Conservation (phyloP, 768 basidiomycete species). For the Mycena rebaudengoi region DNA sequence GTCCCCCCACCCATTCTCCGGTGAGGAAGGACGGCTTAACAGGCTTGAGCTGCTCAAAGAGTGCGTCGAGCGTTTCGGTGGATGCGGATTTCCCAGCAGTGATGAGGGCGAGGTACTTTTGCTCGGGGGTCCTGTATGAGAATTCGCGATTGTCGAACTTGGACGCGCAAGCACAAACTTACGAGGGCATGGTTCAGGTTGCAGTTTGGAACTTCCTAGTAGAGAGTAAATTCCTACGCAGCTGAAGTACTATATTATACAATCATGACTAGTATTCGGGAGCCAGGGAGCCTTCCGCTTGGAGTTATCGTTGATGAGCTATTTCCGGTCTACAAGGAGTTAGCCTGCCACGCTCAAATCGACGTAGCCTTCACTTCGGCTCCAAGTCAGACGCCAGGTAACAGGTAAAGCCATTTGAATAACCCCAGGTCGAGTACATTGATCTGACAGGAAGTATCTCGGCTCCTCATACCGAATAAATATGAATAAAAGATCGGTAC, state of each 20-base stretch:
- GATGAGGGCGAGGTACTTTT: not conserved
- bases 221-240: not conserved
- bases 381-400: not conserved
- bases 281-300: too few species aligned
- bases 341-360: not conserved
- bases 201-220: not conserved
- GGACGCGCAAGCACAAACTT: not conserved
- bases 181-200: not conserved
- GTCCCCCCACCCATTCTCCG: not conserved
- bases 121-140: not conserved
- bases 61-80: not conserved
- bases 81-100: not conserved
- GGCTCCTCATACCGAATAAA: not conserved
- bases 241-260: not conserved
- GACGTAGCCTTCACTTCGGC: not conserved
- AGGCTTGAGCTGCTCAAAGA: not conserved
- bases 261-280: too few species aligned
- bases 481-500: not conserved
- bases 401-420: too few species aligned
- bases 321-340: not conserved
- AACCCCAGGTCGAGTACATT: too few species aligned
- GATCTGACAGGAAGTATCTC: not conserved
- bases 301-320: not conserved
- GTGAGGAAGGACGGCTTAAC: not conserved
- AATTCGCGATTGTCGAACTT: not conserved